Base-by-base conservation (phyloP, 192 early-diverging fungal genomes). In the Coemansia javaensis region DNA sequence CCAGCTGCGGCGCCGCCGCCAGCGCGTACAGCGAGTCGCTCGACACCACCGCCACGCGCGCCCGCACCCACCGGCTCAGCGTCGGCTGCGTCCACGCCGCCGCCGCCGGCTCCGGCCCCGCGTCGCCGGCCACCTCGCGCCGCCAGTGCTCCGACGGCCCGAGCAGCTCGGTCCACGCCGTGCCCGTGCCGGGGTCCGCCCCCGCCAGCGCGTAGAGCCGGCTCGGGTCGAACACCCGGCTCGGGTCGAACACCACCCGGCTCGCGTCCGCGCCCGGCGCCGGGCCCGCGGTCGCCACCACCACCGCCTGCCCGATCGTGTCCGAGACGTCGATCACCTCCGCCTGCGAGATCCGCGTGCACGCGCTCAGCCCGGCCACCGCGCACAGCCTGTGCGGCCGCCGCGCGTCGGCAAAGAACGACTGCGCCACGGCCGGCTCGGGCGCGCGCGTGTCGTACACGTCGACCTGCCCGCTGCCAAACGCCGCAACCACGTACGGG, bases 391-490 rank as follows among this genome's bases (percentile, higher is more conserved):
- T 39, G 16, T 55, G 59, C 18, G 54, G 50, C 7, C 59, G 49
- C 24, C 20, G 5, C 18, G 34, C 16, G 4, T 59, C 49, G n/a
- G n/a, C 57, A 40, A 55, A 50, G 14, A 75, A 24, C 20, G 47
- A 32, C 40, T 75, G 63, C 32, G 45, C 50, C 20, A 66, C 50
- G 1, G 59, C 52, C 56, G 40, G 50, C 25, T 75, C 71, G 1
- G 58, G 58, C 44, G 36, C 16, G 1, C 63, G 36, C 21, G 71
- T 66, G 30, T 75, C 71, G 32, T 63, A 62, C 4, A 66, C 49
- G 23, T 75, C 71, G 13, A 75, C 48, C 14, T 21, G 34, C 0
- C 63, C 59, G 6, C 33, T 50, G 41, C 38, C 59, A 52, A 59
- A 75, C 17, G 51, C 44, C 0, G 55, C 63, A 10, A 75, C 31